These are phyloP conservation scores for Lepidopterella palustris DNA, from an alignment of 495 filamentous ascomycete genomes.

Conservation along the genomic window DNA sequence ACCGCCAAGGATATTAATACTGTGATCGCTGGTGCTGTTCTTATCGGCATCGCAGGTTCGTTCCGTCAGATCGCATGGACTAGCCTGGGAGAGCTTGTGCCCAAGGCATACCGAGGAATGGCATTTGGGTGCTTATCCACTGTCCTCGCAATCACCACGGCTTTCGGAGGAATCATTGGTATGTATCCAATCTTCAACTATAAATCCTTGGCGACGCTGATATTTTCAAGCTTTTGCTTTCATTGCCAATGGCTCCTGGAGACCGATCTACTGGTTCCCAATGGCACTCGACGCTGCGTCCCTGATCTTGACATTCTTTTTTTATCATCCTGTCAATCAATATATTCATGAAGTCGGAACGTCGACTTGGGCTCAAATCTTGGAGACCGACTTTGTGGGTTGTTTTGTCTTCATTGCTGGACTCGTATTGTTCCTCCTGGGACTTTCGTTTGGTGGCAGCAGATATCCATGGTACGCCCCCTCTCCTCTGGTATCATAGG, in stretches of 20 bases:
- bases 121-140: neutral
- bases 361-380: neutral
- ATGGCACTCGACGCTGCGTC: neutral
- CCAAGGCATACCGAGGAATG: neutral
- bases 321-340: constrained; percentile 1
- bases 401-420: neutral
- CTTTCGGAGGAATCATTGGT: neutral
- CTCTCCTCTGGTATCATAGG: neutral
- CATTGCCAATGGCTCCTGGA: neutral
- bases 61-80: neutral
- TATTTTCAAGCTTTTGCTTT: neutral
- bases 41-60: neutral
- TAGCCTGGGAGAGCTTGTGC: neutral
- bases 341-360: neutral
- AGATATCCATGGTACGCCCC: neutral
- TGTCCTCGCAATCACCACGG: neutral
- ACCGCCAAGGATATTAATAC: neutral
- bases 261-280: neutral
- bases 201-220: too few species aligned
- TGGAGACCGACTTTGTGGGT: neutral
- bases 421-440: neutral
- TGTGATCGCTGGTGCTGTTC: neutral
- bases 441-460: neutral
- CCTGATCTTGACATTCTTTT: neutral
- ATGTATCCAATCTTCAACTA: too few species aligned